These are phyloP conservation scores for Aspergillus tanneri DNA, from an alignment of 2,329 filamentous ascomycete species.

Conservation along the genomic window DNA sequence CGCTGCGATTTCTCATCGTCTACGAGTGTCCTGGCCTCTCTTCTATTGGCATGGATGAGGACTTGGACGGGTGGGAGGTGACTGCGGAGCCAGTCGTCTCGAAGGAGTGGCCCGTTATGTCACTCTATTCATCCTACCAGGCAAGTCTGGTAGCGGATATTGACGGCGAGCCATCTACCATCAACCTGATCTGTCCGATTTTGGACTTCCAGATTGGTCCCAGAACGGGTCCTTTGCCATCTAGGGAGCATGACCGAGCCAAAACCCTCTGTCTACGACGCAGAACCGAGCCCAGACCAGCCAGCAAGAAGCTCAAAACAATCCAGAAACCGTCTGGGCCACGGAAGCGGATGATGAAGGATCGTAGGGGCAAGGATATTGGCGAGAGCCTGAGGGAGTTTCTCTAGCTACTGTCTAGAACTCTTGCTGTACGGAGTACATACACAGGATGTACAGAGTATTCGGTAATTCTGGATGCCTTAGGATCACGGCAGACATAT, in stretches of 20 bases:
- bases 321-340: conserved; percentile 1
- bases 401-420: conserved; percentile 15
- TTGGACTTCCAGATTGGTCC: conserved; percentile 28
- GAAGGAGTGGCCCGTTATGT: no score
- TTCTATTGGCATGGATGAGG: conserved; percentile 17
- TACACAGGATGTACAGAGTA: neutral
- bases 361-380: conserved; percentile 26
- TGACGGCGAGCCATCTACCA: neutral
- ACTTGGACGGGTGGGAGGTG: conserved; percentile 30
- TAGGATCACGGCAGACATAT: no score
- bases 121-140: conserved; percentile 21
- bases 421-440: neutral
- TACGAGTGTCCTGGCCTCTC: conserved; percentile 34
- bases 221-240: neutral
- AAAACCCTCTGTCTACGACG: conserved; percentile 16
- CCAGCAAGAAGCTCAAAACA: conserved; percentile 10
- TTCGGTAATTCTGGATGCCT: no score
- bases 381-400: conserved; percentile 34
- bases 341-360: conserved; percentile 28
- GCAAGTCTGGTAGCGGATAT: conserved; percentile 4
- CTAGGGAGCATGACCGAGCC: neutral
- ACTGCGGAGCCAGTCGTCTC: conserved; percentile 4
- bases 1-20: conserved; percentile 36
- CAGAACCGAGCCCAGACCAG: conserved; percentile 6
- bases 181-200: conserved; percentile 18